A percentile compares a stretch with the other conserved stretches of the same genome.
These are phyloP conservation scores for Chlorella sp. DNA, from an alignment of 139 green algal species.

Conservation along the genomic window DNA sequence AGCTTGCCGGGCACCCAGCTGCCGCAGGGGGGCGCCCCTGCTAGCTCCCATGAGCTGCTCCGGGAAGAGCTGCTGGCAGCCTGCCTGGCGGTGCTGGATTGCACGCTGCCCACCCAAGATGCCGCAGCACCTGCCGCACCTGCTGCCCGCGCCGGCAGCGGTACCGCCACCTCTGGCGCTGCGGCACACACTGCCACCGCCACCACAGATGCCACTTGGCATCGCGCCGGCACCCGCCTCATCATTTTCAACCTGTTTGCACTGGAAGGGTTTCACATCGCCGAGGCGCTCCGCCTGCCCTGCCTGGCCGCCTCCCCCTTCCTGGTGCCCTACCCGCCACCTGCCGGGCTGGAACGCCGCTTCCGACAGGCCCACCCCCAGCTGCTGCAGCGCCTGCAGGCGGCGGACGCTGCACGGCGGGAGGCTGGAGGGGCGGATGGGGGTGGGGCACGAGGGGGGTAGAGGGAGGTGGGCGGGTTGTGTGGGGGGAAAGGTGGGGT, in stretches of 20 bases:
- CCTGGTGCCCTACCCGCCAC: constrained; percentile 66
- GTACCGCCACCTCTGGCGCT: too few relatives aligned
- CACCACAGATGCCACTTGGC: too few relatives aligned
- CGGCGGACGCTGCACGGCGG: background rate
- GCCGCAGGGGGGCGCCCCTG: too few relatives aligned
- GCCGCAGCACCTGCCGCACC: background rate
- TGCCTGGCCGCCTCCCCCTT: constrained; percentile 65
- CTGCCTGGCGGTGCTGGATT: background rate
- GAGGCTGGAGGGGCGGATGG: background rate
- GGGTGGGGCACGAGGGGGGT: background rate
- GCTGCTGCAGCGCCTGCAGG: constrained; percentile 42
- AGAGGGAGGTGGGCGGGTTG: too few relatives aligned
- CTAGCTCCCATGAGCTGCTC: background rate
- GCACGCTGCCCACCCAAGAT: background rate
- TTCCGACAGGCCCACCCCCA: constrained; percentile 43
- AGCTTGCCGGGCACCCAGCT: background rate
- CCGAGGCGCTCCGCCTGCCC: constrained; percentile 60
- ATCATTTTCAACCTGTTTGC: constrained; percentile 70
- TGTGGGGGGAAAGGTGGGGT: too few relatives aligned
- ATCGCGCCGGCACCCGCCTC: background rate
- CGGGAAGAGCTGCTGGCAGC: constrained; percentile 16
- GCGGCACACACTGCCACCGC: too few relatives aligned
- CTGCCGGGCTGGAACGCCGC: constrained; percentile 37
- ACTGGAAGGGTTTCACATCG: constrained; percentile 68
- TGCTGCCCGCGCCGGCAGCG: background rate